These are phyloP conservation scores for Saprolegnia diclina DNA, from an alignment of 352 stramenopile species.

Conservation along the genomic window DNA sequence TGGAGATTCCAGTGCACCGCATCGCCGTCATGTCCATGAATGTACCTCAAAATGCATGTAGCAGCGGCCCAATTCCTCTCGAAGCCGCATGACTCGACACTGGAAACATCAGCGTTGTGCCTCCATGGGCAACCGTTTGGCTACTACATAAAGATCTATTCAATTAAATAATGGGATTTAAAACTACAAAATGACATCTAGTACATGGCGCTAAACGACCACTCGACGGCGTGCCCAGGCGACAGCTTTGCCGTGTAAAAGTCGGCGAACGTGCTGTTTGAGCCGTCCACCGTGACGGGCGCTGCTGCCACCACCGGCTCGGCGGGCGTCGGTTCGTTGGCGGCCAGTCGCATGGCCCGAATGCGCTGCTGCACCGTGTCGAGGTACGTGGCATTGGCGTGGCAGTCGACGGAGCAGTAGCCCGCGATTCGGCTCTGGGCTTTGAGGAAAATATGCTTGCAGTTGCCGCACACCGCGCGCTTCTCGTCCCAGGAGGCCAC, in stretches of 20 bases:
- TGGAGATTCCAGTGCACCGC: too few species aligned
- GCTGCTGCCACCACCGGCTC: neutral
- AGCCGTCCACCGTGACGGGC: neutral
- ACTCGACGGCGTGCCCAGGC: constrained; percentile 15
- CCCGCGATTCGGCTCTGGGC: constrained; percentile 58
- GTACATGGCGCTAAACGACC: constrained; percentile 29
- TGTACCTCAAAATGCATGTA: too few species aligned
- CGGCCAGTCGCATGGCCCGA: neutral
- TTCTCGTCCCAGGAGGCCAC: constrained; percentile 85
- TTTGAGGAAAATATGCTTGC: constrained; percentile 81
- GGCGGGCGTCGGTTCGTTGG: neutral
- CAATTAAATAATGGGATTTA: too few species aligned
- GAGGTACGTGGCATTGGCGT: constrained; percentile 79
- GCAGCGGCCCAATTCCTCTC: too few species aligned
- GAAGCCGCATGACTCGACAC: too few species aligned
- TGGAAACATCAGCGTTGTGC: too few species aligned
- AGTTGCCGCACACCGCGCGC: constrained; percentile 79
- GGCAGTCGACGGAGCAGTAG: constrained; percentile 86
- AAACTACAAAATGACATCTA: neutral
- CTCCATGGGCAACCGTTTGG: too few species aligned
- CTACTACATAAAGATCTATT: too few species aligned
- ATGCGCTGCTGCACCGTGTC: constrained; percentile 58
- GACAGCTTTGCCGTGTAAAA: constrained; percentile 49
- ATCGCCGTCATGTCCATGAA: too few species aligned
- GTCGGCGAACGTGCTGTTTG: constrained; percentile 54